These are phyloP conservation scores for Ceriops zippeliana DNA, from an alignment of 345 rosid species.

Conservation along the genomic window DNA sequence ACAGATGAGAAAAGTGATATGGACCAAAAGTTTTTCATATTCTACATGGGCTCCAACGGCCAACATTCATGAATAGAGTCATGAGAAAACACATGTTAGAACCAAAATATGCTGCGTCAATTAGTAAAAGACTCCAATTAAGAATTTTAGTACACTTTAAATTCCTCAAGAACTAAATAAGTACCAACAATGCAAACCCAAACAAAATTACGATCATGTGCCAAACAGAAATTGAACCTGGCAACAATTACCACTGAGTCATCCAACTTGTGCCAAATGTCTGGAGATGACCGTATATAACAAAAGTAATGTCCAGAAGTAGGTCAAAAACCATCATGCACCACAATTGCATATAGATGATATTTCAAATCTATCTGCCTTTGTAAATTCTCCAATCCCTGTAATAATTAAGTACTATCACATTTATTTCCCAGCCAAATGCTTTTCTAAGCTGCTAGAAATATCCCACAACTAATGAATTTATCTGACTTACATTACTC, in stretches of 20 bases:
- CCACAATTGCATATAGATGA: slow-evolving; percentile 71
- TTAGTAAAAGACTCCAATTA: too few relatives aligned
- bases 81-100: too few relatives aligned
- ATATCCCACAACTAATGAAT: too few relatives aligned
- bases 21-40: too few relatives aligned
- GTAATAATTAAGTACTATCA: too few relatives aligned
- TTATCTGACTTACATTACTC: slow-evolving; percentile 39
- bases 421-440: too few relatives aligned
- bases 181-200: neutral
- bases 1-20: too few relatives aligned
- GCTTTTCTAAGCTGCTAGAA: too few relatives aligned
- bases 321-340: slow-evolving; percentile 54
- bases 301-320: slow-evolving; percentile 72
- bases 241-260: slow-evolving; percentile 48
- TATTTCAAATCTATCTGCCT: slow-evolving; percentile 51
- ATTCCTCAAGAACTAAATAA: neutral
- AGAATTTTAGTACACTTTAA: too few relatives aligned
- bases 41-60: too few relatives aligned
- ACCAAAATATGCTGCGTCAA: too few relatives aligned
- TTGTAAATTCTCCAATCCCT: neutral
- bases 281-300: slow-evolving; percentile 64
- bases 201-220: neutral
- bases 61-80: too few relatives aligned
- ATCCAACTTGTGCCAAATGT: slow-evolving; percentile 68
- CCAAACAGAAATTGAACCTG: neutral